phyloP scores from a whole-genome alignment of 108 stramenopile species.

The Aureococcus anophagefferens region DNA sequence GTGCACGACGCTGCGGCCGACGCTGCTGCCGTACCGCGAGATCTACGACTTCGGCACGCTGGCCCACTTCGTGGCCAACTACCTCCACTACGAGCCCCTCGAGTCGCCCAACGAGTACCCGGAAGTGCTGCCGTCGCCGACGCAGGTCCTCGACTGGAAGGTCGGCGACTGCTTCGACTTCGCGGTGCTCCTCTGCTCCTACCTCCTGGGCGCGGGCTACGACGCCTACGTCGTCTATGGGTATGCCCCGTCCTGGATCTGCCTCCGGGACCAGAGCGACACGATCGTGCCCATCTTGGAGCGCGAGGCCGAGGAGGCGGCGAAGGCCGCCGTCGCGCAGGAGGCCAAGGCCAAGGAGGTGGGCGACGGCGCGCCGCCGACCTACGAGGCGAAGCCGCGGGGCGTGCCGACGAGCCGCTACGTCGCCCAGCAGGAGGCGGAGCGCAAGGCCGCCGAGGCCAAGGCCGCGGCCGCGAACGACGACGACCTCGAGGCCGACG shows the following conservation, averaged over 20 bases:
- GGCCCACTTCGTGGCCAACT: constrained; percentile 49
- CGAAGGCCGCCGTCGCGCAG: too few relatives aligned
- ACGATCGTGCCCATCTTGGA: constrained; percentile 1
- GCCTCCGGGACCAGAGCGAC: constrained; percentile 3
- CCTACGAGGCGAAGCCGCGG: constrained; percentile 3
- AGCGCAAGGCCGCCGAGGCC: neutral
- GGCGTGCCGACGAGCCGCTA: constrained; percentile 11
- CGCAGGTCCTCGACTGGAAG: constrained; percentile 48
- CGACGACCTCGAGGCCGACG: constrained; percentile 12
- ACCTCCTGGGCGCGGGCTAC: constrained; percentile 62
- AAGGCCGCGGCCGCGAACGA: neutral
- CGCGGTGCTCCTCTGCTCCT: constrained; percentile 45
- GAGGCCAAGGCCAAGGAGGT: too few relatives aligned
- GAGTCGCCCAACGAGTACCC: constrained; percentile 12
- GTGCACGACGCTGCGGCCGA: constrained; percentile 57
- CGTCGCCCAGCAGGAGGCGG: constrained; percentile 15
- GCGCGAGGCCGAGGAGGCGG: neutral
- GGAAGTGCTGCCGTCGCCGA: constrained; percentile 21
- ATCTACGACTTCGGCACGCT: constrained; percentile 42
- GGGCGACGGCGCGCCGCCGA: too few relatives aligned
- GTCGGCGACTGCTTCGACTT: constrained; percentile 62
- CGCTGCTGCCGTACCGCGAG: constrained; percentile 49
- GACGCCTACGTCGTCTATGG: constrained; percentile 67
- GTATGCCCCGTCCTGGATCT: constrained; percentile 38
- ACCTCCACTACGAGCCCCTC: constrained; percentile 63